Percentiles rank a stretch among this genome's conserved stretches.
phyloP scores from a whole-genome alignment of 176 grass and related monocot species.

The Raddia guianensis region DNA sequence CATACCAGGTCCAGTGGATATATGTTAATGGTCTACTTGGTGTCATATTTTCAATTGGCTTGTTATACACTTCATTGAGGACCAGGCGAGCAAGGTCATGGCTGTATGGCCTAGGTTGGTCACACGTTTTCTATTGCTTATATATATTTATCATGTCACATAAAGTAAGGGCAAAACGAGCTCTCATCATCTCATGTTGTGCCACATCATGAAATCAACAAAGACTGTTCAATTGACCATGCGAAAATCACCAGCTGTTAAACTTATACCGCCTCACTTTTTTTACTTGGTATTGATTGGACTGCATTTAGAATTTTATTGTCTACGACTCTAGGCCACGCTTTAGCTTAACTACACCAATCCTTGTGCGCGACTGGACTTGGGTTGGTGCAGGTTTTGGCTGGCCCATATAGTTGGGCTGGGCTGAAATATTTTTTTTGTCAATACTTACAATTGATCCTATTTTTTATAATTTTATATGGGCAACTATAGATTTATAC shows the following conservation, averaged over 20 bases:
- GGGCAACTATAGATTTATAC: background rate
- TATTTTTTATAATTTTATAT: background rate
- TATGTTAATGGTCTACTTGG: slow-evolving; percentile 84
- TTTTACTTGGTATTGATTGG: background rate
- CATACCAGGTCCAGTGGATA: slow-evolving; percentile 76
- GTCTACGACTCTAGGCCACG: background rate
- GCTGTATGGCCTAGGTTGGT: slow-evolving; percentile 70
- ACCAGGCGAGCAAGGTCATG: slow-evolving; percentile 74
- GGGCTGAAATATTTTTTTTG: background rate
- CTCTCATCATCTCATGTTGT: background rate
- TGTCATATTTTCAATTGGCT: slow-evolving; percentile 76
- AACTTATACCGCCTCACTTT: background rate
- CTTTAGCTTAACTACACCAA: background rate
- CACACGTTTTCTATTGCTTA: slow-evolving; percentile 2
- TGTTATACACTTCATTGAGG: slow-evolving; percentile 68
- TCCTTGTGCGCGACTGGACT: background rate
- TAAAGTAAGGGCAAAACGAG: background rate
- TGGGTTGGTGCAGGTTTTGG: background rate
- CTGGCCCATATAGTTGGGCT: background rate
- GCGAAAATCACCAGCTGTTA: background rate
- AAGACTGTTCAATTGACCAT: slow-evolving; percentile 6
- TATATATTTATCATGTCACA: background rate
- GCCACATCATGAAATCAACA: slow-evolving; percentile 8
- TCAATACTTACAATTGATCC: background rate
- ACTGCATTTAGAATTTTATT: background rate